phyloP scores from a whole-genome alignment of 306 rosid species.

The Psophocarpus tetragonolobus region DNA sequence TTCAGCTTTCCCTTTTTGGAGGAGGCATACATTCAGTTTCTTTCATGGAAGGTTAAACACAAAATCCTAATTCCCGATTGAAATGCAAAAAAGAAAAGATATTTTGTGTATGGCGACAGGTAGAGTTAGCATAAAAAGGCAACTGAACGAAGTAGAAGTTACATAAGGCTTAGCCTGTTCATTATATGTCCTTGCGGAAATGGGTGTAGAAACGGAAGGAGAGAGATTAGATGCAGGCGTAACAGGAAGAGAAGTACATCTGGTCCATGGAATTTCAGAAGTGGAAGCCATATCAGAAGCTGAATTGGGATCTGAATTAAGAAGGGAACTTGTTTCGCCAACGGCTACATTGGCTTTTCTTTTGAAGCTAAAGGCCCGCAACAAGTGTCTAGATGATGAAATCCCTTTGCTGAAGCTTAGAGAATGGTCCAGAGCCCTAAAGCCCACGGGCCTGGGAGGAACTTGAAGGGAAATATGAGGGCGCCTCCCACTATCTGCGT shows the following conservation, averaged over 20 bases:
- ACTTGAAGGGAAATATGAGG: conserved; percentile 95
- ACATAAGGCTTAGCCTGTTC: conserved; percentile 66
- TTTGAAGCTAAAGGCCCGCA: conserved; percentile 86
- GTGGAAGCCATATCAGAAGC: conserved; percentile 47
- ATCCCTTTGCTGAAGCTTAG: conserved; percentile 65
- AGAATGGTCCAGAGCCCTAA: conserved; percentile 69
- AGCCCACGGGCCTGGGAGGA: conserved; percentile 74
- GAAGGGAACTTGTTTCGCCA: conserved; percentile 88
- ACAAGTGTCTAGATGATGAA: conserved; percentile 60
- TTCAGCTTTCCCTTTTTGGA: conserved; percentile 7
- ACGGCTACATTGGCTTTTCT: conserved; percentile 55
- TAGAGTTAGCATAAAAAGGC: conserved; percentile 16
- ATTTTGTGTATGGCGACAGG: background rate
- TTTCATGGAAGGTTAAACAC: background rate
- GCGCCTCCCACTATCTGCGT: conserved; percentile 62
- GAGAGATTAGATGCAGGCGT: conserved; percentile 67
- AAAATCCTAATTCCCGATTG: background rate
- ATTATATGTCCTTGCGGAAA: conserved; percentile 64
- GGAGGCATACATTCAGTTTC: conserved; percentile 15
- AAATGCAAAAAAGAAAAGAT: too few relatives aligned
- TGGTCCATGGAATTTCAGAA: conserved; percentile 65
- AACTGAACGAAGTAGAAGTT: conserved; percentile 30
- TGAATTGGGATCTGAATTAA: conserved; percentile 55
- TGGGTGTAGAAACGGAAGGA: conserved; percentile 65
- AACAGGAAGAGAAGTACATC: conserved; percentile 90